phyloP scores from a whole-genome alignment of 352 stramenopile species.

The Halophytophthora batemanensis region DNA sequence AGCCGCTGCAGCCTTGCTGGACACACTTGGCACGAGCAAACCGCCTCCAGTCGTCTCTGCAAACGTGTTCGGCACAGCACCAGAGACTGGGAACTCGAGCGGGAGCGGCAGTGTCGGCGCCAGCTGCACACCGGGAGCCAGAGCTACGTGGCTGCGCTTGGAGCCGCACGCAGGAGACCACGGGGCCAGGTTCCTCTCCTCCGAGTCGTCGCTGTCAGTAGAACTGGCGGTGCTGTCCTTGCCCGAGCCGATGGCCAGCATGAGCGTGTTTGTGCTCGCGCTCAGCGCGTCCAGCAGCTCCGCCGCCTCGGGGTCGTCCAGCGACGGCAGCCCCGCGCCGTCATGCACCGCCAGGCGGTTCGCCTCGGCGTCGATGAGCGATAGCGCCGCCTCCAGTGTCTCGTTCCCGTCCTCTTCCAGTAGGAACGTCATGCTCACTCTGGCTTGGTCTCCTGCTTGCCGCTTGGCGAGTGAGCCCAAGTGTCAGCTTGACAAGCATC shows the following conservation, averaged over 20 bases:
- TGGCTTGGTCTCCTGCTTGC: no score
- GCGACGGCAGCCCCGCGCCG: conserved; percentile 6
- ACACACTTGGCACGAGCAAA: no score
- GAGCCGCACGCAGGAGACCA: conserved; percentile 12
- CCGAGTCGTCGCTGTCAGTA: background rate
- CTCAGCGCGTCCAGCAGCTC: conserved; percentile 25
- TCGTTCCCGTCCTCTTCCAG: conserved; percentile 24
- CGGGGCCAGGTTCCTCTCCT: conserved; percentile 3
- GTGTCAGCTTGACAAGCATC: no score
- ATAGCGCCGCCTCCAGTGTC: conserved; percentile 22
- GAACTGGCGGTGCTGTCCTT: no score
- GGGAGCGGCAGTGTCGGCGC: background rate
- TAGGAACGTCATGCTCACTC: conserved; percentile 28
- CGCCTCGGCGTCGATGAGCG: conserved; percentile 24
- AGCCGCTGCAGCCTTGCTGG: no score
- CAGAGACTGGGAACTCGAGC: no score
- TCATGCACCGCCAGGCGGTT: conserved; percentile 1
- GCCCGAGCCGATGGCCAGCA: no score
- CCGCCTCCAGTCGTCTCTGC: no score
- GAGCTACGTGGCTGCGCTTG: conserved; percentile 15
- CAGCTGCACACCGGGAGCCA: conserved; percentile 5
- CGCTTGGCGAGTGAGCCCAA: no score
- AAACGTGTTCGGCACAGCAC: no score
- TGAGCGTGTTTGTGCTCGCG: conserved; percentile 7
- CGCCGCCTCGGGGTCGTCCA: conserved; percentile 16